Evolutionary conservation across 2,329 filamentous ascomycete species (phyloP).

Genomic region (Apiospora hydei): DNA sequence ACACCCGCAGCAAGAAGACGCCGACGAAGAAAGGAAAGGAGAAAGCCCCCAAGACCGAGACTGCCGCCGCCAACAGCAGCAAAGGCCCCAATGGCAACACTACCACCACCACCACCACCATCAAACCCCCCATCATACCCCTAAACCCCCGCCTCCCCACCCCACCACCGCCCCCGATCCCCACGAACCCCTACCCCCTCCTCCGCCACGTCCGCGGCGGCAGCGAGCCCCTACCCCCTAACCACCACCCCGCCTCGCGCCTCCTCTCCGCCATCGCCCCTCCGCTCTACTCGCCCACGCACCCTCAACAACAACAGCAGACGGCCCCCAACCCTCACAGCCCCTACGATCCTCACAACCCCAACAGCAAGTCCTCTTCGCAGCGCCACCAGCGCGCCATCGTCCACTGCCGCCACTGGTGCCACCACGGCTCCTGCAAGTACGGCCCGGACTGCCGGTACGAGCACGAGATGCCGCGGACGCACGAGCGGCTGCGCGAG

Average conservation of each 20-base stretch:
- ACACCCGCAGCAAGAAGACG: not conserved
- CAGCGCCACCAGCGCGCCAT: constrained; percentile 20
- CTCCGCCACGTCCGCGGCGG: not conserved
- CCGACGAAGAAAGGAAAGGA: constrained; percentile 6
- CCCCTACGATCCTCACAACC: not conserved
- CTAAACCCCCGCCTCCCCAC: constrained; percentile 11
- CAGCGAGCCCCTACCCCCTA: not conserved
- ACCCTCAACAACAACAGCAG: constrained; percentile 24
- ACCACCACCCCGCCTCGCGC: constrained; percentile 16
- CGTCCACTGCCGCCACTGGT: constrained; percentile 55
- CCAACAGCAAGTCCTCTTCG: not conserved
- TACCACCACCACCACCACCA: not conserved
- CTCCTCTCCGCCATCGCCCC: constrained; percentile 18
- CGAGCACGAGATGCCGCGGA: constrained; percentile 56
- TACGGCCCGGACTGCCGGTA: constrained; percentile 53
- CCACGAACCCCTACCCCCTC: not conserved
- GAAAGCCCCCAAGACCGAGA: constrained; percentile 15
- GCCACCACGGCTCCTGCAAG: constrained; percentile 54
- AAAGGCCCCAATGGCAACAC: not conserved
- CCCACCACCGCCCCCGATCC: not conserved
- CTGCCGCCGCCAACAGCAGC: not conserved
- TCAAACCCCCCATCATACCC: not conserved
- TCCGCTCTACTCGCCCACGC: constrained; percentile 4
- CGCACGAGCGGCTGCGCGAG: constrained; percentile 46
- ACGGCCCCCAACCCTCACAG: not conserved